Evolutionary conservation across 345 rosid species (phyloP), one percentile per base, ranked within the genome.

Genomic region (Lepidium didymum): DNA sequence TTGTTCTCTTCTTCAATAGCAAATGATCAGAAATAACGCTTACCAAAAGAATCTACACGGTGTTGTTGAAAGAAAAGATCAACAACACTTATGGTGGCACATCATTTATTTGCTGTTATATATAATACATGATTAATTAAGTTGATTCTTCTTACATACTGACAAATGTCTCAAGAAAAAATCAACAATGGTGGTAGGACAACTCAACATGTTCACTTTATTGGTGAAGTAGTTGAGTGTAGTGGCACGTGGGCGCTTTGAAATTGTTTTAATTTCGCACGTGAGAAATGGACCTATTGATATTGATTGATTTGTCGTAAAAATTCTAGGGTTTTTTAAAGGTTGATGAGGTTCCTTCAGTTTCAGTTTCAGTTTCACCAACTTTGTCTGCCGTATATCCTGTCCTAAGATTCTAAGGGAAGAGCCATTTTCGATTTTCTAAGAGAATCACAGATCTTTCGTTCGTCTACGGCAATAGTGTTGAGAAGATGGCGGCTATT

Each of bases 401-500:
- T 29, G 21, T 65, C 29, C 29, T 35, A 50, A 29, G 9, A 35
- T 38, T 27, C 40, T 51, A 2, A 18, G 33, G 4, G 11, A 34
- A 62, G 33, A 10, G 8, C 46, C 64, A 15, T n/a, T 60, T 52
- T 46, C 37, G 36, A 61, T 6, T 43, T 2, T 62, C 18, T 0
- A 18, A 61, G 54, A 53, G 46, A 21, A 36, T 58, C 58, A 18
- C 66, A 36, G 7, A 8, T 49, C 19, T 29, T 64, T 31, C 40
- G n/a, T n/a, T 19, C n/a, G 19, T 11, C 18, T 18, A 12, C 47
- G 5, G 43, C 23, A 4, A 18, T 5, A 57, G 56, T 14, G 70
- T 15, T 4, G 60, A 15, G 11, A 51, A 52, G 14, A 73, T 83
- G 87, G 76, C 87, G 53, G 56, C 83, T 1, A 52, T 75, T 60